Base-by-base conservation (phyloP, 768 basidiomycete species). In the Nidularia pulvinata region DNA sequence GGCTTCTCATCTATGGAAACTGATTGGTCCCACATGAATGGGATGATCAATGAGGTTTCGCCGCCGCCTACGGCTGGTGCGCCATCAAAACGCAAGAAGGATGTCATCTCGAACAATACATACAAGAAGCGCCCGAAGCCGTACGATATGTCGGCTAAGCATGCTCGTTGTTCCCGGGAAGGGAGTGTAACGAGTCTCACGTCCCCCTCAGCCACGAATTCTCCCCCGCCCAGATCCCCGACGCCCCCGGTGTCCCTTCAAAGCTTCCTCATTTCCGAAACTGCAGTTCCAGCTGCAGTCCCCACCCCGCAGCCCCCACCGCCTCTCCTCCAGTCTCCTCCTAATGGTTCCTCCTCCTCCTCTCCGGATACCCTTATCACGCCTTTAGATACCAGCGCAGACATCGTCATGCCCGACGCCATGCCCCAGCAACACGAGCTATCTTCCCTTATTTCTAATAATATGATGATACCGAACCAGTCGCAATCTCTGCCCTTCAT, bases 61-160 rank as follows among this genome's bases (percentile, higher is more conserved):
- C 25, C 25, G 25, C 25, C 4, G 25, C 52, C 65, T 16, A 49
- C 50, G 37, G 49, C 57, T 32, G 65, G 72, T 42, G 74, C 76
- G 5, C 73, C 77, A 7, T 72, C 75, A 30, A 86, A 82, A 61
- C 75, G 81, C 54, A 80, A 80, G 60, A 83, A 79, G 54, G 76
- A 80, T 30, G 63, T 66, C 25, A 57, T 61, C 9, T 54, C 58
- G 6, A 64, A 63, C 42, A 53, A 51, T n/a, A 63, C 64, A 3
- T 63, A 59, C 39, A 86, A 82, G 65, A 84, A 81, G 55, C 83
- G 90, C 32, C 77, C 81, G 3, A 92, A 91, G 65, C 89, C 89
- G 3, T 89, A 90, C 58, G 86, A 89, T 61, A 63, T 73, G 55
- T 58, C 73, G 19, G 69, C 70, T 36, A 86, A 80, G 59, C 74